Evolutionary conservation across 257 asterid species (phyloP).

Genomic region (Scutellaria barbata): DNA sequence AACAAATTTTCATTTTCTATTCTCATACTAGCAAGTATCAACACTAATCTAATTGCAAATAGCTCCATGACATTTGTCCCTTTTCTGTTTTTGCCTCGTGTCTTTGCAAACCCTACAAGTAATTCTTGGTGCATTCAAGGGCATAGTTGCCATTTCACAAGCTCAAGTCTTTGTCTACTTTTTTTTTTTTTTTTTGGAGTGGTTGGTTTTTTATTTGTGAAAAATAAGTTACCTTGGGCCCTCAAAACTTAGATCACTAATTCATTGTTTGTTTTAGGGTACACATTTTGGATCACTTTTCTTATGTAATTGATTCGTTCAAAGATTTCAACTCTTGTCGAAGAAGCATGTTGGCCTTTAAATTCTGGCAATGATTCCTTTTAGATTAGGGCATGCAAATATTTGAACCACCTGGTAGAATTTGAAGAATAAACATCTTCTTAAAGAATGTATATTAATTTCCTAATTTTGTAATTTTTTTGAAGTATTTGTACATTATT

Average conservation of each 20-base stretch:
- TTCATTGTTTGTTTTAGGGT: slow-evolving; percentile 19
- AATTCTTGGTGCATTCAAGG: not conserved
- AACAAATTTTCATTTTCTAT: too few species aligned
- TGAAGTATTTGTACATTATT: not conserved
- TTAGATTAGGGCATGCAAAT: slow-evolving; percentile 17
- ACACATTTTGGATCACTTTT: slow-evolving; percentile 24
- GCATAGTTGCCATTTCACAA: slow-evolving; percentile 22
- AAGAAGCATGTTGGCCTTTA: slow-evolving; percentile 42
- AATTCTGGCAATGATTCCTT: slow-evolving; percentile 26
- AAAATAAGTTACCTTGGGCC: slow-evolving; percentile 23
- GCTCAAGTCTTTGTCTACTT: slow-evolving; percentile 16
- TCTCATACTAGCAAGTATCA: too few species aligned
- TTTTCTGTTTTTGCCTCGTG: too few species aligned
- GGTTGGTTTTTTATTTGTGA: slow-evolving; percentile 24
- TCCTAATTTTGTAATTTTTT: not conserved
- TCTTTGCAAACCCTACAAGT: not conserved
- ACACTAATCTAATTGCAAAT: too few species aligned
- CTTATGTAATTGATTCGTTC: slow-evolving; percentile 36
- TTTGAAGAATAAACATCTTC: not conserved
- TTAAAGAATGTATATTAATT: not conserved
- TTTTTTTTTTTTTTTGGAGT: slow-evolving; percentile 25
- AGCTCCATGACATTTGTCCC: too few species aligned
- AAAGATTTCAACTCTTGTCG: slow-evolving; percentile 41
- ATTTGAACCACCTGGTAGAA: slow-evolving; percentile 22
- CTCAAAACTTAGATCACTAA: slow-evolving; percentile 14